phyloP scores from a whole-genome alignment of 2,329 filamentous ascomycete genomes.

The Pseudogymnoascus verrucosus region DNA sequence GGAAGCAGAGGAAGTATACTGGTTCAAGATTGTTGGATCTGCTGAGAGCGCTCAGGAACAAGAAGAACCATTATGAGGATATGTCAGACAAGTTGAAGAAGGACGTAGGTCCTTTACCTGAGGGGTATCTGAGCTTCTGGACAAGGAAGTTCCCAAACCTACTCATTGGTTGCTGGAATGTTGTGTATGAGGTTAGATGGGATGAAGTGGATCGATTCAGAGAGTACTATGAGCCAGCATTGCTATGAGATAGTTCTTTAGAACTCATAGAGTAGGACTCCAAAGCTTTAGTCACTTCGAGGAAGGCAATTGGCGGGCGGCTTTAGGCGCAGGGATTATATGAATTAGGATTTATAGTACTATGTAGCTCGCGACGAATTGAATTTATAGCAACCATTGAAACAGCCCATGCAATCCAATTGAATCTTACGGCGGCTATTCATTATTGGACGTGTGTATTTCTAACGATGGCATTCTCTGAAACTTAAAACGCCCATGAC shows the following conservation, averaged over 20 bases:
- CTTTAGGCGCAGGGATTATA: background rate
- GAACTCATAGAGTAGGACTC: background rate
- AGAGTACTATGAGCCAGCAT: conserved; percentile 55
- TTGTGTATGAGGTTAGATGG: conserved; percentile 48
- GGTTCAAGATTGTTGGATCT: conserved; percentile 77
- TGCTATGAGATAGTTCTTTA: background rate
- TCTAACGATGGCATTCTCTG: background rate
- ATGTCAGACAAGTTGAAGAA: conserved; percentile 74
- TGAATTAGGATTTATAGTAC: background rate
- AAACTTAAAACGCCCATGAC: conserved; percentile 3
- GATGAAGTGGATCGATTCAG: conserved; percentile 50
- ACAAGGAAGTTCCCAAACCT: conserved; percentile 57
- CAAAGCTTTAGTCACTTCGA: background rate
- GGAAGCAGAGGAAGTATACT: conserved; percentile 92
- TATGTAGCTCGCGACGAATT: background rate
- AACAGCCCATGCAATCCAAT: background rate
- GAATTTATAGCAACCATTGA: background rate
- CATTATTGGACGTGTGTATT: background rate
- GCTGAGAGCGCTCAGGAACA: conserved; percentile 82
- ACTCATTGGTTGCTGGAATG: conserved; percentile 57
- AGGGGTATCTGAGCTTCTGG: conserved; percentile 63
- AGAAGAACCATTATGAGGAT: conserved; percentile 96
- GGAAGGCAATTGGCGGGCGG: background rate
- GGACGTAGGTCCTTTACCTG: conserved; percentile 54
- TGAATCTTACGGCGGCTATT: background rate